Evolutionary conservation across 129 eudicot genomes (phyloP).

Genomic region (Lactuca sativa): DNA sequence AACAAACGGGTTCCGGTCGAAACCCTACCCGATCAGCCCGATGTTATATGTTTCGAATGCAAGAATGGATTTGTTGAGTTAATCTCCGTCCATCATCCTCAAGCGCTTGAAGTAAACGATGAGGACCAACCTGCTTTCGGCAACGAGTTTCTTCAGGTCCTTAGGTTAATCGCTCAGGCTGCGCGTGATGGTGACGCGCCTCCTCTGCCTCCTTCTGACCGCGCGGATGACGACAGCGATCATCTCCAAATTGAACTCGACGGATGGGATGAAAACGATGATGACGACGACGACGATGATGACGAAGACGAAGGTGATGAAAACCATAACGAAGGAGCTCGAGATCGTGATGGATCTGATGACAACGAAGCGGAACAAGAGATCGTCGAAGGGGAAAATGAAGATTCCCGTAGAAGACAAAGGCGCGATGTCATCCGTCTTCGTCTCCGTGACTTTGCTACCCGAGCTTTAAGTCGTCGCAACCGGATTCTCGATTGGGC

Average conservation of each 20-base stretch:
- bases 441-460: conserved; percentile 60
- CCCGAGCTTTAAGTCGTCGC: conserved; percentile 50
- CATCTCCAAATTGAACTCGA: conserved; percentile 71
- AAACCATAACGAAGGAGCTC: conserved; percentile 12
- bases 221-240: conserved; percentile 41
- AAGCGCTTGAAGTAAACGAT: conserved; percentile 24
- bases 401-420: conserved; percentile 34
- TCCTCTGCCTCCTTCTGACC: conserved; percentile 58
- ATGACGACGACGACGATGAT: conserved; percentile 38
- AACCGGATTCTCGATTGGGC: conserved; percentile 78
- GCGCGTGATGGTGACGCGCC: conserved; percentile 76
- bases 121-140: conserved; percentile 46
- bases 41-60: conserved; percentile 70
- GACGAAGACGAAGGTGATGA: conserved; percentile 30
- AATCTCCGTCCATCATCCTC: conserved; percentile 39
- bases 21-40: conserved; percentile 58
- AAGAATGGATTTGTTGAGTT: conserved; percentile 78
- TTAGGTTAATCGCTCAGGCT: conserved; percentile 62
- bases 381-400: conserved; percentile 33
- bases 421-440: conserved; percentile 54
- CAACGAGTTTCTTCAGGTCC: conserved; percentile 64
- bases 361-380: conserved; percentile 30
- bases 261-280: conserved; percentile 61
- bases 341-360: conserved; percentile 17
- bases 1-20: conserved; percentile 75